Base-by-base conservation (phyloP, 805 yeast species). In the Pichia membranifaciens region DNA sequence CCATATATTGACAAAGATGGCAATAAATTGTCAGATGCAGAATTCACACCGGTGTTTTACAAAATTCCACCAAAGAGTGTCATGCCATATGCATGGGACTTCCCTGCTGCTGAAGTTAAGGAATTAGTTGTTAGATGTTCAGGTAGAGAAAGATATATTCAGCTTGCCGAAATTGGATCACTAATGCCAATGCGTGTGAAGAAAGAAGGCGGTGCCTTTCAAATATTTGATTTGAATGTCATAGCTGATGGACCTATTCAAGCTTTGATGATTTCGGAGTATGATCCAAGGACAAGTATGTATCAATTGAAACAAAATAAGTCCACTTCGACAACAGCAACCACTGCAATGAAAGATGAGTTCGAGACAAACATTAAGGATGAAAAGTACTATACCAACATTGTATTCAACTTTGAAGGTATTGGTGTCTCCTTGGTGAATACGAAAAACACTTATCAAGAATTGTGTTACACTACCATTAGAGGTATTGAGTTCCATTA, bases 71-170 rank as follows among this genome's bases (percentile, higher is more conserved):
- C 95, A 1, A 80, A 79, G 58, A 86, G 96, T 66, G 95, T 88
- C 2, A 93, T 93, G 98, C 96, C 98, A 0, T 93, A 93, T 63
- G 87, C 99, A 0, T 93, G 96, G 90, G 99, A 93, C 62, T 93
- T 78, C 66, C 99, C 99, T 1, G 88, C 95, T 44, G 97, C 96
- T 0, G 69, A 78, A 9, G 76, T 83, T 40, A 90, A 89, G 62
- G 96, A 90, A 58, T 66, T 93, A 29, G 74, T 88, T 3, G 64
- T 93, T 31, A 72, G 89, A 49, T 73, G 84, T 10, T 83, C 82
- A 42, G 85, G 86, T 1, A 72, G 82, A 25, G 90, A 85, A 59
- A 73, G 97, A 49, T 78, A 80, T 41, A 75, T 95, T 18, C 95
- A 88, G 58, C 66, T 93, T 44, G 93, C 96, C 0, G 98, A 93